Percentiles rank a stretch among this genome's conserved stretches.
These are phyloP conservation scores for Talaromyces sp. DNA, from an alignment of 2,329 filamentous ascomycete species.

Conservation along the genomic window DNA sequence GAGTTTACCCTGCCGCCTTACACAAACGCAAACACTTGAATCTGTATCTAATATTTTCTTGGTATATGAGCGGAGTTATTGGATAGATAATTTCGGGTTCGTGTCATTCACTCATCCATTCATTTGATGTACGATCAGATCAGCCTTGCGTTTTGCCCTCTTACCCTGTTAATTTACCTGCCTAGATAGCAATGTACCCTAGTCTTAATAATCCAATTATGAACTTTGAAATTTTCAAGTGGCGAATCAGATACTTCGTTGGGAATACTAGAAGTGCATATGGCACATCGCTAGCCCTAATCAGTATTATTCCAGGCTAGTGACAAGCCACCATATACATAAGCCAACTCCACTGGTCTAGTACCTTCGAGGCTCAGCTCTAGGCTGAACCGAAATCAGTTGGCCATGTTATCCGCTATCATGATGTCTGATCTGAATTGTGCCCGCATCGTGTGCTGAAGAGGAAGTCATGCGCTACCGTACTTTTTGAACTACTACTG, in stretches of 20 bases:
- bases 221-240: not conserved
- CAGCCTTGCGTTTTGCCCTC: not conserved
- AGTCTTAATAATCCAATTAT: not conserved
- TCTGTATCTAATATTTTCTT: not conserved
- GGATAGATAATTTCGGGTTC: conserved; percentile 1
- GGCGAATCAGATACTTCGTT: not conserved
- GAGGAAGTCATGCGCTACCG: not conserved
- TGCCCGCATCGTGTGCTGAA: not conserved
- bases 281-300: not conserved
- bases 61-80: not conserved
- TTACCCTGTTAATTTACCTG: not conserved
- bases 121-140: not conserved
- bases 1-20: not conserved
- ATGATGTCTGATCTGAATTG: not conserved
- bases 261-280: not conserved
- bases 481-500: not conserved
- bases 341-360: not conserved
- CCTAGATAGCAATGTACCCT: not conserved
- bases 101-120: not conserved
- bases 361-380: not conserved
- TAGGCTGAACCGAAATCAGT: not conserved
- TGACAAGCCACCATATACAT: not conserved
- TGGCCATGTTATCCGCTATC: not conserved
- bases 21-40: not conserved
- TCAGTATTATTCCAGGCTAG: not conserved